Conservation (phyloP, 1,284 basidiomycete genomes). For the Tetrapyrgos nigripes region DNA sequence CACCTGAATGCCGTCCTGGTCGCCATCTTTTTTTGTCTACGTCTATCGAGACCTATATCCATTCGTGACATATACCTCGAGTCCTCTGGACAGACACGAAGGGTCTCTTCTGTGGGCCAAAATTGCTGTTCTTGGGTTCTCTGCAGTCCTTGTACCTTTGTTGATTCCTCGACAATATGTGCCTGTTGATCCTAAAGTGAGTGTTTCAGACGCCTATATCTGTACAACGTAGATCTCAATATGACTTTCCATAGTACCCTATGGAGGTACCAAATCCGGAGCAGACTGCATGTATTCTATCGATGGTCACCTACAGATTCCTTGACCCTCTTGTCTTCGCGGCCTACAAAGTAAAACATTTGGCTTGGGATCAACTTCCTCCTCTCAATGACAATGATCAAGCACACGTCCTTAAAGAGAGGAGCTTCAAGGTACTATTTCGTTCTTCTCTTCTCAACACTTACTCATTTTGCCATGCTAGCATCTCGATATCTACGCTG, state of each 20-base stretch:
- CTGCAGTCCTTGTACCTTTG: constrained; percentile 44
- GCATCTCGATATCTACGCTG: constrained; percentile 49
- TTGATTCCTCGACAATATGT: constrained; percentile 49
- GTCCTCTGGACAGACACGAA: constrained; percentile 40
- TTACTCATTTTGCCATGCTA: constrained; percentile 46
- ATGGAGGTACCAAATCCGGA: constrained; percentile 60
- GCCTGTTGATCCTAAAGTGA: constrained; percentile 52
- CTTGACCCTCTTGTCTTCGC: constrained; percentile 57
- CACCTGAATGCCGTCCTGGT: constrained; percentile 45
- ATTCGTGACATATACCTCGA: constrained; percentile 51
- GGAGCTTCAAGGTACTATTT: constrained; percentile 48
- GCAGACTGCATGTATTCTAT: constrained; percentile 68
- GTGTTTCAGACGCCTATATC: not conserved
- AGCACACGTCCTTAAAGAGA: constrained; percentile 39
- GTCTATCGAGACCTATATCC: constrained; percentile 73
- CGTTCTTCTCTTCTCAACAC: constrained; percentile 30
- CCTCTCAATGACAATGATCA: constrained; percentile 66
- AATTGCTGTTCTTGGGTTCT: constrained; percentile 36
- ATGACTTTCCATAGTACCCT: constrained; percentile 41
- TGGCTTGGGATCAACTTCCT: constrained; percentile 54
- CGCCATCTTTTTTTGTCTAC: constrained; percentile 50
- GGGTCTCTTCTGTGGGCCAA: constrained; percentile 45
- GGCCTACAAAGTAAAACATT: constrained; percentile 49
- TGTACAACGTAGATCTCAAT: not conserved
- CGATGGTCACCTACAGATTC: constrained; percentile 62